Conservation (phyloP, 306 rosid genomes). For the Castanea crenata region DNA sequence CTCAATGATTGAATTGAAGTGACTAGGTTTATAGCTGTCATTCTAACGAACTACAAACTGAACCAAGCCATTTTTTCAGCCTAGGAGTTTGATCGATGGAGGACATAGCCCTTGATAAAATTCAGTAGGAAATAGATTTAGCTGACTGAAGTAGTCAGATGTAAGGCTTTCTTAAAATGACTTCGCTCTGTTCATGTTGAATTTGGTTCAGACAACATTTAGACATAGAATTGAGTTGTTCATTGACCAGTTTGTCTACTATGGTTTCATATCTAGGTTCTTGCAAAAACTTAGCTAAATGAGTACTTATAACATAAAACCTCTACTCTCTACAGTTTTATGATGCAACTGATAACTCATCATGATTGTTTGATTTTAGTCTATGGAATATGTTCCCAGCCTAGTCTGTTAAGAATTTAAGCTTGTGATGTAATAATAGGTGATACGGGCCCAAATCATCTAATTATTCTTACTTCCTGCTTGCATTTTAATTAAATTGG, state of each 20-base stretch:
- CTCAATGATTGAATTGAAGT: neutral
- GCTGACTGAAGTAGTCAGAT: neutral
- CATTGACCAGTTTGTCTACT: neutral
- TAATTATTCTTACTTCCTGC: neutral
- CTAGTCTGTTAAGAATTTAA: neutral
- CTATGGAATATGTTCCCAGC: neutral
- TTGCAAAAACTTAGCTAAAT: neutral
- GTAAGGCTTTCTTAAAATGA: neutral
- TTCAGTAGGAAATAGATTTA: neutral
- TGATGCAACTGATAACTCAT: neutral
- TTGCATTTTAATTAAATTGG: neutral
- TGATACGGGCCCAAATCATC: neutral
- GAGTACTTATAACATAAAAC: neutral
- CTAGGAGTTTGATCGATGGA: conserved; percentile 11
- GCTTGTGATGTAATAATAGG: neutral
- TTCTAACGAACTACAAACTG: neutral
- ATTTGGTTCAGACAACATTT: neutral
- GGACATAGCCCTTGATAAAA: neutral
- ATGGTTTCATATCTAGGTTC: neutral
- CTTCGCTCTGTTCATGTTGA: neutral
- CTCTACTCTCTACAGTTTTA: neutral
- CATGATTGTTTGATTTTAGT: no score
- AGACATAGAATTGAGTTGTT: neutral
- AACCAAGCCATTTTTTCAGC: neutral
- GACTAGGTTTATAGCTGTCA: neutral